Base-by-base conservation (phyloP, 2,329 filamentous ascomycete genomes). In the Penicillium sp. region DNA sequence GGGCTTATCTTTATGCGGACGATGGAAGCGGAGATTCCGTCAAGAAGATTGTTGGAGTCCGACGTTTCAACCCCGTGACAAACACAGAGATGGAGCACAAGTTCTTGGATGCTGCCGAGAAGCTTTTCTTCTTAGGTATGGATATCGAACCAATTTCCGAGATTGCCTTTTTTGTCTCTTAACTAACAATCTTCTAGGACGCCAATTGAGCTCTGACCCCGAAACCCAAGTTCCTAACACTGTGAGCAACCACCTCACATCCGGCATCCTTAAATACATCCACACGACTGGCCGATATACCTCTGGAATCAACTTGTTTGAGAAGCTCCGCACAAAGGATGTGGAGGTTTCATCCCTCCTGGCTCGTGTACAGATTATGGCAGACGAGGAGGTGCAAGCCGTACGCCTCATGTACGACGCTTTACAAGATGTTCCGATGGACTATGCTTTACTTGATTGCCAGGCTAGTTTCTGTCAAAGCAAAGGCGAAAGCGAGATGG, bases 41-140 rank as follows among this genome's bases (percentile, higher is more conserved):
- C 71, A 89, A 94, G 74, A 96, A 94, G 78, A 97, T 99, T 57
- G 90, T 97, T 71, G 94, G 93, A n/a, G 91, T 97, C 48, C 84
- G 94, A 65, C 85, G 94, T 60, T 97, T 99, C 82, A 99, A 99
- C 70, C 94, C 94, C 1, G 90, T 99, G 58, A 97, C 91, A 45
- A 97, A 90, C 73, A 97, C 94, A n/a, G 94, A 99, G 74, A 91
- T 91, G 58, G 94, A 99, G 75, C 94, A 99, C 71, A 90, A 90
- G 62, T 99, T 99, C 72, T 80, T 99, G 40, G 89, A 96, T 68
- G 91, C 94, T 19, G 94, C 94, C 11, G 94, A 99, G 76, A 88
- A 89, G 67, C 81, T 99, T 31, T 99, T 99, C 76, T 97, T 97
- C 77, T 86, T 89, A 75, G 93, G 91, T 90, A 66, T 40, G 31